A percentile compares a stretch with the other conserved stretches of the same genome.
phyloP scores from a whole-genome alignment of 306 rosid species.

The Sphenostylis stenocarpa region DNA sequence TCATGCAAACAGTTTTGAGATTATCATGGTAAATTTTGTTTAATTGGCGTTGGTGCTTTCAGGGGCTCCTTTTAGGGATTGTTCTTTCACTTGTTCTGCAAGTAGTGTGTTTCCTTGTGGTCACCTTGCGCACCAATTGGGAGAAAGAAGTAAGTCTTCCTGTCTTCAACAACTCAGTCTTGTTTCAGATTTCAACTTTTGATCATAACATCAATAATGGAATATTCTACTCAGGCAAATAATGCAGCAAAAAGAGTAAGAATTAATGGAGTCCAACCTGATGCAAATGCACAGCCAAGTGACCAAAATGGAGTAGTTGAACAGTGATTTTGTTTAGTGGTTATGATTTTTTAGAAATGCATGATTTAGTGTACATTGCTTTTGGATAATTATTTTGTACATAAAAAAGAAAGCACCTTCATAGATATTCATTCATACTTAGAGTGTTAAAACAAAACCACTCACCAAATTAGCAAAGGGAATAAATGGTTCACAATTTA shows the following conservation, averaged over 20 bases:
- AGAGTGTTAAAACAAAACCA: neutral
- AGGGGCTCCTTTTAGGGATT: slow-evolving; percentile 44
- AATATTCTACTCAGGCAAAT: neutral
- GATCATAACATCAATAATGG: neutral
- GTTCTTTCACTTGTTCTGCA: slow-evolving; percentile 28
- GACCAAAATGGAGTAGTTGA: neutral
- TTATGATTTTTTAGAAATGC: neutral
- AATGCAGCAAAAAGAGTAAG: neutral
- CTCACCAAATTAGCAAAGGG: neutral
- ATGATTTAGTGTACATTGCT: neutral
- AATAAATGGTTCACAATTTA: neutral
- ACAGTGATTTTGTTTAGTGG: neutral
- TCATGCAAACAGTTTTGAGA: too few relatives aligned
- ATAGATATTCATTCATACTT: too few relatives aligned
- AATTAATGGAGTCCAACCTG: neutral
- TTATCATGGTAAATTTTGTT: neutral
- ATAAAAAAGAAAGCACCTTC: neutral
- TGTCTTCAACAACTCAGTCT: neutral
- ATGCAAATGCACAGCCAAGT: neutral
- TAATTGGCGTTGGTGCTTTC: neutral
- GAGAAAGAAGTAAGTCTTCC: slow-evolving; percentile 30
- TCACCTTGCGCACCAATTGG: slow-evolving; percentile 36
- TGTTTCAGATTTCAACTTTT: neutral
- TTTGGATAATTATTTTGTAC: neutral
- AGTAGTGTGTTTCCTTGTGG: slow-evolving; percentile 27